Conservation (phyloP, 2,329 filamentous ascomycete genomes). For the Lachnellula hyalina region DNA sequence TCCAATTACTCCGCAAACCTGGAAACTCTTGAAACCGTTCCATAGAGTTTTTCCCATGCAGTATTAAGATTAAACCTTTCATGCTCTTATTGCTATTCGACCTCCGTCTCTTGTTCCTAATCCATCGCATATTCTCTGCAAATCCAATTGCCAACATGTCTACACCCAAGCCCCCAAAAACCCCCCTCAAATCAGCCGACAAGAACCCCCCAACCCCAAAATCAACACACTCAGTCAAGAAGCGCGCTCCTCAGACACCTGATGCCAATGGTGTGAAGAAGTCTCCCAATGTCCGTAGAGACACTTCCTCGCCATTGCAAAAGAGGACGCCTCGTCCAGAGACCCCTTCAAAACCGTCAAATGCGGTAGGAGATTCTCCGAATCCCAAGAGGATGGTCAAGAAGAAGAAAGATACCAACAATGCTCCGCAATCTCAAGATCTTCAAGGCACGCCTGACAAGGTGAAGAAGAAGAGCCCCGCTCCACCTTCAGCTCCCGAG, state of each 20-base stretch:
- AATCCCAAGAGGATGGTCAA: conserved; percentile 1
- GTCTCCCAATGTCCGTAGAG: conserved; percentile 1
- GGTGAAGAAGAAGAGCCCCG: conserved; percentile 3
- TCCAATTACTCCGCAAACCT: not conserved
- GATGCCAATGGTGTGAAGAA: conserved; percentile 12
- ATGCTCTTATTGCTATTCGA: conserved; percentile 1
- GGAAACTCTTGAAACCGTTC: not conserved
- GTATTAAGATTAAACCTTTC: not conserved
- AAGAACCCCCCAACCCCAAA: conserved; percentile 10
- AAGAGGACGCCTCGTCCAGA: conserved; percentile 4
- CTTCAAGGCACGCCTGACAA: conserved; percentile 5
- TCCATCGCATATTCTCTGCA: conserved; percentile 7
- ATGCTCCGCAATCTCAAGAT: conserved; percentile 1
- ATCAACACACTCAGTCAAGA: conserved; percentile 18
- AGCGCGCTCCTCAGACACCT: conserved; percentile 12
- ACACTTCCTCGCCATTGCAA: not conserved
- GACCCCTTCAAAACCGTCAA: not conserved
- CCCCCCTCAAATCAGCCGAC: conserved; percentile 9
- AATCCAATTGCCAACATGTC: conserved; percentile 12
- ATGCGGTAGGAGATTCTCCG: not conserved
- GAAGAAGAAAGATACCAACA: conserved; percentile 2
- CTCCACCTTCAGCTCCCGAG: not conserved
- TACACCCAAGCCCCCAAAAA: conserved; percentile 17
- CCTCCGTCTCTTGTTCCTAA: conserved; percentile 1
- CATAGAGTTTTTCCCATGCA: no score